Conservation (phyloP, 192 early-diverging fungal species). For the Podila minutissima region DNA sequence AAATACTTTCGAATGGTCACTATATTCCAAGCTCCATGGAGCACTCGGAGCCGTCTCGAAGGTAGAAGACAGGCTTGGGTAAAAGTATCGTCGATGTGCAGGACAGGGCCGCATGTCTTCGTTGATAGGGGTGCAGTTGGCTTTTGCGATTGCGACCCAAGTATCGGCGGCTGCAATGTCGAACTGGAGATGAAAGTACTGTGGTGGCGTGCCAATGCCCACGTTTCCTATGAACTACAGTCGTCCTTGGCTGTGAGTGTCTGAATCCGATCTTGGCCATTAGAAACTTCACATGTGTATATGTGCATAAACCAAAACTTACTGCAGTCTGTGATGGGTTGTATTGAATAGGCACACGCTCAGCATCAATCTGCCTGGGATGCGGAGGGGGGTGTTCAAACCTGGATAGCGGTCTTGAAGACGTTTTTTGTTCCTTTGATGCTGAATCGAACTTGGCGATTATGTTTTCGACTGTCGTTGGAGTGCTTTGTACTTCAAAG, state of each 20-base stretch:
- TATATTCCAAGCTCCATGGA: slow-evolving; percentile 34
- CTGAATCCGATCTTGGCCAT: not conserved
- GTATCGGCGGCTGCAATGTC: slow-evolving; percentile 73
- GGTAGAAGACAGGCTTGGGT: slow-evolving; percentile 8
- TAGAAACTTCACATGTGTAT: not conserved
- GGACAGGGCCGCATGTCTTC: slow-evolving; percentile 17
- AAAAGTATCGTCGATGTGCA: slow-evolving; percentile 19
- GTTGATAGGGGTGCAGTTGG: not conserved
- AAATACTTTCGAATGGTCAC: slow-evolving; percentile 29
- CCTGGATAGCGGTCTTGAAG: not conserved
- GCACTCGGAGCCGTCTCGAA: slow-evolving; percentile 1
- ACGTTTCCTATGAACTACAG: slow-evolving; percentile 63
- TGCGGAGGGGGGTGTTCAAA: not conserved
- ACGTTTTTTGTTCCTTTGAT: not conserved
- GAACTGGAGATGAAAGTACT: slow-evolving; percentile 60
- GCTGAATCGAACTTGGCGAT: not conserved
- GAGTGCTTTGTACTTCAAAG: not conserved
- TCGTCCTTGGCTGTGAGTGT: not conserved
- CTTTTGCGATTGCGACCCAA: slow-evolving; percentile 53
- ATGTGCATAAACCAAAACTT: not conserved
- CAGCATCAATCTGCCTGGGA: not conserved
- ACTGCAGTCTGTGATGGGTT: slow-evolving; percentile 1
- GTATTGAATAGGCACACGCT: slow-evolving; percentile 9
- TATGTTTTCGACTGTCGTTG: not conserved
- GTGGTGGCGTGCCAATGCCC: slow-evolving; percentile 70